Evolutionary conservation across 2,329 filamentous ascomycete species (phyloP), one percentile per base, ranked within the genome.

Genomic region (Nemania sp.): DNA sequence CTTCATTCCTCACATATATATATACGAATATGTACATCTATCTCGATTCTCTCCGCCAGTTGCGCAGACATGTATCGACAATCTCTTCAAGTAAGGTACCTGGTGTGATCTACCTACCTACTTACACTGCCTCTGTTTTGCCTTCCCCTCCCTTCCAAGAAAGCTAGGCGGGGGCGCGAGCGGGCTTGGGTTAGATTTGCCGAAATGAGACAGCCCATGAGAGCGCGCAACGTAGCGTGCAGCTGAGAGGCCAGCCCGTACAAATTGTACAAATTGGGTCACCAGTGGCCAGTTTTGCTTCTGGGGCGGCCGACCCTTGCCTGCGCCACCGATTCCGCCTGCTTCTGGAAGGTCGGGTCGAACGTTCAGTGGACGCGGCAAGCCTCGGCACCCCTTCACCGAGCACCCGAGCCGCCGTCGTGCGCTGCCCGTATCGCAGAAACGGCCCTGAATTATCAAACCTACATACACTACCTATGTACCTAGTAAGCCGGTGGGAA

Each of bases 281-380:
- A 48, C 59, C 54, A 55, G 47, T 59, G 49, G 59, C 47, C 50
- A 60, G 43, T 63, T 60, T 56, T 52, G 49, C 47, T 55, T 55
- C 56, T 60, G 54, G 56, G 63, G 63, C 58, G 59, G 15, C 35
- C 35, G 25, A 52, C 54, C 51, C 59, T 56, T 59, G 49, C 53
- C 21, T 40, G 35, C 55, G 29, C 25, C 25, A 57, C 63, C 63
- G 63, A 63, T 60, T n/a, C 53, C 43, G 51, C 63, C 43, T 59
- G 48, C 60, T 65, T 65, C 63, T 65, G 60, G 63, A 65, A 65
- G 63, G 63, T 65, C 63, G 29, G 39, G 60, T 61, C 60, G 60
- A 63, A 57, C 48, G n/a, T 59, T 29, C 40, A 63, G 58, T 61
- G 57, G 60, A 48, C 54, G 54, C 61, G 63, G 63, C 45, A 56